Base-by-base conservation (phyloP, 1,284 basidiomycete genomes). In the Sanghuangporus weigelae region DNA sequence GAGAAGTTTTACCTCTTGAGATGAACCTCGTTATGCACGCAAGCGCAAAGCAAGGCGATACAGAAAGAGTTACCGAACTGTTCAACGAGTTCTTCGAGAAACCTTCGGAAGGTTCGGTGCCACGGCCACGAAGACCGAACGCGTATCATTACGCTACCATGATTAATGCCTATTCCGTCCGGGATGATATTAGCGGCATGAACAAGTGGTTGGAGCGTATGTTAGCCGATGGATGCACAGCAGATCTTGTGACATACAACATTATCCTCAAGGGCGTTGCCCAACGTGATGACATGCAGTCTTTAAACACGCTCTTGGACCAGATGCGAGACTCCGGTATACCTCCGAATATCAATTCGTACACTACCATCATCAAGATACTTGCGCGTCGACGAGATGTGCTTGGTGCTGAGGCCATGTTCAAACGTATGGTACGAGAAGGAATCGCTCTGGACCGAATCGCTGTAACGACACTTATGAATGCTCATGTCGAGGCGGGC, bases 401-500 rank as follows among this genome's bases (percentile, higher is more conserved):
- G 0, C 73, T 82, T 3, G 84, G 84, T 14, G 93, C 92, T 0
- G 86, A 90, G 67, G 76, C 79, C 4, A 75, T 93, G 42, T 91
- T 90, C 75, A 78, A 83, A 69, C 82, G 81, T 48, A 90, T 91
- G 2, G 63, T 88, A 31, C 69, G 73, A 10, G 82, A 86, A 53
- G 87, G 87, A 2, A 71, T 93, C 59, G 70, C 74, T 2, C 89
- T 92, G 1, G 86, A 90, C 71, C 79, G 80, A 31, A 73, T 77
- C 19, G 85, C 93, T 78, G 79, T 90, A 69, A 82, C 83, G 10
- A 79, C 90, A 3, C 74, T 98, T 58, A 86, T 98, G 84, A 86
- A 94, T 69, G 92, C 91, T 0, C 86, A 95, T 70, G 88, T 95
- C 61, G 87, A 93, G 71, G 82, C 87, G 2, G 92, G 90, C 0